A percentile compares a stretch with the other conserved stretches of the same genome.
Conservation (phyloP, 179 eudicot species). For the Vitellaria paradoxa region DNA sequence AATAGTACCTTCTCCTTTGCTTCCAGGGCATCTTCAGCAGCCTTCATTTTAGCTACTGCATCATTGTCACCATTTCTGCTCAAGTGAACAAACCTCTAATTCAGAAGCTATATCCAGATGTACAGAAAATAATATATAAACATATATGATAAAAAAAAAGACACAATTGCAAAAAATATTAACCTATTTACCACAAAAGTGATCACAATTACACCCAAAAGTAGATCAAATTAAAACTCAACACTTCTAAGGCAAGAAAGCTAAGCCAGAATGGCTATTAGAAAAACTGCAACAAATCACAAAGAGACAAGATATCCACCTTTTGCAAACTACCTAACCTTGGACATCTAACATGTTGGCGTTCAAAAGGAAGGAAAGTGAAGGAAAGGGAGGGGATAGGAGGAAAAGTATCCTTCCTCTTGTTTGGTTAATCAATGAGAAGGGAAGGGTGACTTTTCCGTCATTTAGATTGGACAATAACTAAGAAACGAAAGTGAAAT, state of each 20-base stretch:
- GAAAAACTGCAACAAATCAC: background rate
- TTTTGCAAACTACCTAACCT: background rate
- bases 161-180: background rate
- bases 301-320: background rate
- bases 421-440: too few relatives aligned
- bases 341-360: too few relatives aligned
- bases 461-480: too few relatives aligned
- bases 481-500: too few relatives aligned
- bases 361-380: too few relatives aligned
- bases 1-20: slow-evolving; percentile 65
- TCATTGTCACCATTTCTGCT: slow-evolving; percentile 68
- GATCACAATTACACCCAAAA: background rate
- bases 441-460: too few relatives aligned
- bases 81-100: slow-evolving; percentile 16
- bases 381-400: too few relatives aligned
- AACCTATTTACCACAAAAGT: background rate
- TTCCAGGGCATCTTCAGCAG: slow-evolving; percentile 70
- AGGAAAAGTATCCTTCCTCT: too few relatives aligned
- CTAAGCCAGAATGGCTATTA: background rate
- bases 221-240: background rate
- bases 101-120: background rate
- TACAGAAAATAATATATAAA: background rate
- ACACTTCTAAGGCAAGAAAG: background rate
- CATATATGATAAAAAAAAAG: background rate
- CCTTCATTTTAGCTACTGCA: slow-evolving; percentile 82